These are phyloP conservation scores for Delitschia confertaspora DNA, from an alignment of 495 filamentous ascomycete genomes.

Conservation along the genomic window DNA sequence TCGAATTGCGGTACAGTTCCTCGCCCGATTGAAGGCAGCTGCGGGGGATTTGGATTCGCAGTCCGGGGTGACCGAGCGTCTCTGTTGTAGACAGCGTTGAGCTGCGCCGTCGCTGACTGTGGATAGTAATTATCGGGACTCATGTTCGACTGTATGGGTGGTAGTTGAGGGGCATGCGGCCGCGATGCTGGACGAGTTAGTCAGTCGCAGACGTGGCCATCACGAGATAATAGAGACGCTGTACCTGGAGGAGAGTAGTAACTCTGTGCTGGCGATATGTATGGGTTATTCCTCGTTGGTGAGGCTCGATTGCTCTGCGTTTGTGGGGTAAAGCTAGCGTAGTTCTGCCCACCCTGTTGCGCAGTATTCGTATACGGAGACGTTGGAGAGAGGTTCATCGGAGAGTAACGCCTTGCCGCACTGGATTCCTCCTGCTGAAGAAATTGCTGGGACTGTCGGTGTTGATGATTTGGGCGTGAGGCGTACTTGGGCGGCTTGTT, in stretches of 20 bases:
- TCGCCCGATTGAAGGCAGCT: constrained; percentile 36
- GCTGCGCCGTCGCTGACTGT: constrained; percentile 54
- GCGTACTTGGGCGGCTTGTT: constrained; percentile 66
- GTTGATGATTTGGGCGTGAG: constrained; percentile 57
- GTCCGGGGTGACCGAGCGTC: constrained; percentile 67
- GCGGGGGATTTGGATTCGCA: constrained; percentile 37
- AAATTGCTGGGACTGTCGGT: constrained; percentile 53
- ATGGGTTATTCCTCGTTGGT: constrained; percentile 48
- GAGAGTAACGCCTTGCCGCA: constrained; percentile 85
- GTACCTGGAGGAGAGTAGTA: constrained; percentile 56
- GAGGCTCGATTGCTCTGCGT: constrained; percentile 44
- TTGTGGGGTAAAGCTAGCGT: constrained; percentile 42
- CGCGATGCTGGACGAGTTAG: constrained; percentile 23
- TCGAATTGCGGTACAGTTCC: constrained; percentile 82
- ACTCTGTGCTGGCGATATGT: constrained; percentile 53
- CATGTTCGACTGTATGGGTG: constrained; percentile 60
- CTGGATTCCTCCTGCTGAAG: constrained; percentile 66
- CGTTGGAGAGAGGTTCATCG: constrained; percentile 73
- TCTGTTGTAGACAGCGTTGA: constrained; percentile 61
- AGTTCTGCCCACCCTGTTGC: constrained; percentile 44
- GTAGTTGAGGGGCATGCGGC: constrained; percentile 44
- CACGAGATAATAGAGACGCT: constrained; percentile 36
- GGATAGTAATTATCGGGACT: constrained; percentile 61
- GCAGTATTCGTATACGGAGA: constrained; percentile 51
- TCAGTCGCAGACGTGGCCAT: constrained; percentile 35